Conservation (phyloP, 495 filamentous ascomycete species). For the Saxophila tyrrhenica region DNA sequence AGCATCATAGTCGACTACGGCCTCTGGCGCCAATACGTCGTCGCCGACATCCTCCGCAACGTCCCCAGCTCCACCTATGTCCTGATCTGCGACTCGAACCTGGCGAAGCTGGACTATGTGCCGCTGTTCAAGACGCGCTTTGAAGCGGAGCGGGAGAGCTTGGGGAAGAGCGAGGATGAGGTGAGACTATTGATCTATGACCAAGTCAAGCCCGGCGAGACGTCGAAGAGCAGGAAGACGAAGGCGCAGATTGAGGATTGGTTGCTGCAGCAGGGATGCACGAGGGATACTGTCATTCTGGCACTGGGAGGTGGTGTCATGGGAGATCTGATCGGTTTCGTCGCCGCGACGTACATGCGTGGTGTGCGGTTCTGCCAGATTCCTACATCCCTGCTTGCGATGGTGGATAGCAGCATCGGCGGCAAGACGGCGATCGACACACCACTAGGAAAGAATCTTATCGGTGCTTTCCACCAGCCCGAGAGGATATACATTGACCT, state of each 20-base stretch:
- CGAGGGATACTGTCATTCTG: constrained; percentile 86
- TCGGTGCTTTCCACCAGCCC: constrained; percentile 95
- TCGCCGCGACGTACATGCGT: constrained; percentile 96
- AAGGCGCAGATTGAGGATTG: constrained; percentile 96
- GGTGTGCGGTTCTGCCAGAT: constrained; percentile 94
- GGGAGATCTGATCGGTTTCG: constrained; percentile 93
- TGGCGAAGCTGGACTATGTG: constrained; percentile 61
- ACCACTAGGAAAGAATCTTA: constrained; percentile 91
- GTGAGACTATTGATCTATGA: constrained; percentile 74
- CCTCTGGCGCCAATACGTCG: constrained; percentile 74
- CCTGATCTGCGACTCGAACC: constrained; percentile 90
- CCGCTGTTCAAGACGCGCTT: constrained; percentile 65
- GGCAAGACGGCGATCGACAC: constrained; percentile 98
- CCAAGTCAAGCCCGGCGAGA: constrained; percentile 74
- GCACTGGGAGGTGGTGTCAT: constrained; percentile 96
- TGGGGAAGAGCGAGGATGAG: constrained; percentile 14
- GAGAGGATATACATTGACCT: constrained; percentile 88
- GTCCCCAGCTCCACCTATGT: constrained; percentile 83
- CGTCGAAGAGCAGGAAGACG: constrained; percentile 81
- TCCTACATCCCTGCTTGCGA: constrained; percentile 84
- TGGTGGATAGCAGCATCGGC: constrained; percentile 98
- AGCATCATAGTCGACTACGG: constrained; percentile 86
- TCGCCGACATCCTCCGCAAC: constrained; percentile 66
- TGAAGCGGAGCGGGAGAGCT: constrained; percentile 25
- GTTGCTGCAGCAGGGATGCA: constrained; percentile 87